Percentiles rank a stretch among this genome's conserved stretches.
These are phyloP conservation scores for Echium plantagineum DNA, from an alignment of 257 asterid species.

Conservation along the genomic window DNA sequence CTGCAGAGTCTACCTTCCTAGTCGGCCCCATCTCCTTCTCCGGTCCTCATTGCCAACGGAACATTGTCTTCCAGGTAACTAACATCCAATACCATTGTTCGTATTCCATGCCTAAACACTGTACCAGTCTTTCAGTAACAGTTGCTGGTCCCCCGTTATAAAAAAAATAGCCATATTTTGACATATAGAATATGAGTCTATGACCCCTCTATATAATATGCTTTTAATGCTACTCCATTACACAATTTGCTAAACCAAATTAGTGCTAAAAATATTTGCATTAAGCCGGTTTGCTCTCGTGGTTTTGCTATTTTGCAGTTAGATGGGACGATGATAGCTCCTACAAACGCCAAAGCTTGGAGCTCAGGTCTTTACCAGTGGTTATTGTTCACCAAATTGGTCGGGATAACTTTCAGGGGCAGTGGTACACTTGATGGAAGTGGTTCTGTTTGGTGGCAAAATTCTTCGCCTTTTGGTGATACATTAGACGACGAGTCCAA, in stretches of 20 bases:
- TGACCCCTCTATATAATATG: too few species aligned
- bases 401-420: slow-evolving; percentile 76
- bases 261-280: too few species aligned
- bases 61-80: slow-evolving; percentile 83
- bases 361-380: slow-evolving; percentile 79
- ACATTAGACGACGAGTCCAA: slow-evolving; percentile 65
- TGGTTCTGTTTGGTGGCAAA: slow-evolving; percentile 94
- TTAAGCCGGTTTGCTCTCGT: too few species aligned
- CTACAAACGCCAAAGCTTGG: slow-evolving; percentile 61
- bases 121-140: too few species aligned
- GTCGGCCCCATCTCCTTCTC: slow-evolving; percentile 88
- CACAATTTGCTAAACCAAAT: too few species aligned
- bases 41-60: slow-evolving; percentile 79
- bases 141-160: too few species aligned
- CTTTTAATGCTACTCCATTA: too few species aligned
- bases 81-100: too few species aligned
- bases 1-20: slow-evolving; percentile 45
- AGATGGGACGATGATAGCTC: slow-evolving; percentile 82
- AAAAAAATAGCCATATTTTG: too few species aligned
- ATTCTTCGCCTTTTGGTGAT: slow-evolving; percentile 38
- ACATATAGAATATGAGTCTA: too few species aligned
- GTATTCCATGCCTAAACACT: too few species aligned
- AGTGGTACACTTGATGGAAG: slow-evolving; percentile 67
- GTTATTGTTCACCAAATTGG: slow-evolving; percentile 75
- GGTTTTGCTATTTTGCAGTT: slow-evolving; percentile 30